A percentile compares a stretch with the other conserved stretches of the same genome.
Conservation (phyloP, 2,329 filamentous ascomycete species). For the Alternaria viburni region DNA sequence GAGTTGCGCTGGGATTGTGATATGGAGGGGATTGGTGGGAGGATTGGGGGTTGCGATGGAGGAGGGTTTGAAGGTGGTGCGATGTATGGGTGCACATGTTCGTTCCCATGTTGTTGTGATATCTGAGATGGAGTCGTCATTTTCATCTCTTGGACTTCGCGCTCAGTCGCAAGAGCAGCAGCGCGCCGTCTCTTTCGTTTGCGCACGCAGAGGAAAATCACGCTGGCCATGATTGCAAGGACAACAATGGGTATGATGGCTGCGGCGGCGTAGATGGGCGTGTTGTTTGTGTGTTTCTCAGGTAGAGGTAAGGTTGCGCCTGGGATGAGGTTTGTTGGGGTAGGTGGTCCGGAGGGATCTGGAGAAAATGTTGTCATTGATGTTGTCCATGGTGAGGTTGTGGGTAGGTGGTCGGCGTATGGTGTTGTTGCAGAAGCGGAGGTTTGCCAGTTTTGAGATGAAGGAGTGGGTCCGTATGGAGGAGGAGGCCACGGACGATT, state of each 20-base stretch:
- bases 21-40: not conserved
- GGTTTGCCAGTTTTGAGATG: not conserved
- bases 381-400: not conserved
- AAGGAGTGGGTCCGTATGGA: not conserved
- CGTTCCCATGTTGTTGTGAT: conserved; percentile 11
- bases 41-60: no score
- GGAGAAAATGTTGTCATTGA: not conserved
- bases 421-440: conserved; percentile 7
- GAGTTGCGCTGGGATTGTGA: not conserved
- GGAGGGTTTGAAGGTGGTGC: no score
- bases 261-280: conserved; percentile 32
- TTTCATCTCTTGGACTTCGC: conserved; percentile 36
- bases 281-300: conserved; percentile 9
- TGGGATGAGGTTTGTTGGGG: not conserved
- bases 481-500: conserved; percentile 1
- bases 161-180: conserved; percentile 10
- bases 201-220: conserved; percentile 36
- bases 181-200: conserved; percentile 36
- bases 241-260: conserved; percentile 32
- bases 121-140: conserved; percentile 23
- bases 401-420: not conserved
- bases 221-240: conserved; percentile 29
- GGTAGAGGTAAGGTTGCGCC: not conserved
- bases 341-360: not conserved
- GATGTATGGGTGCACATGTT: conserved; percentile 21